phyloP scores from a whole-genome alignment of 495 filamentous ascomycete species.

The Talaromyces thailandensis region DNA sequence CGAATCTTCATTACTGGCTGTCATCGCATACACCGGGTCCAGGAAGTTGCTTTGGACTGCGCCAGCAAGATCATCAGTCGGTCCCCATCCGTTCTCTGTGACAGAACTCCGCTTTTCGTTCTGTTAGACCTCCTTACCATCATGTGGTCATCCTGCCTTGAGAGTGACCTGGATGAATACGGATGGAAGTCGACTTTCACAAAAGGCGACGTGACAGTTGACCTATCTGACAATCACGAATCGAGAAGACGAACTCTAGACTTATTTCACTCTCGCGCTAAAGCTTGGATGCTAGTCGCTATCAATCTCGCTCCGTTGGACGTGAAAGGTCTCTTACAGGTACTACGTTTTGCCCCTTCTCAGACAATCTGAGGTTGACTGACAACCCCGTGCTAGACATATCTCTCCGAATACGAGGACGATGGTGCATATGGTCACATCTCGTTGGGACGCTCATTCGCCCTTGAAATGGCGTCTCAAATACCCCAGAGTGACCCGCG shows the following conservation, averaged over 20 bases:
- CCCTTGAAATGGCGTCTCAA: slow-evolving; percentile 78
- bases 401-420: slow-evolving; percentile 87
- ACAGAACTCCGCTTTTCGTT: slow-evolving; percentile 81
- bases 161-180: slow-evolving; percentile 90
- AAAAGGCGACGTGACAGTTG: slow-evolving; percentile 67
- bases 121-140: slow-evolving; percentile 83
- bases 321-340: slow-evolving; percentile 82
- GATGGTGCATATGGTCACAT: slow-evolving; percentile 81
- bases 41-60: slow-evolving; percentile 69
- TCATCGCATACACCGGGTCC: slow-evolving; percentile 82
- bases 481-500: slow-evolving; percentile 86
- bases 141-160: slow-evolving; percentile 91
- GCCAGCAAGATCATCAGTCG: slow-evolving; percentile 76
- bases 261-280: slow-evolving; percentile 68
- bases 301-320: slow-evolving; percentile 87
- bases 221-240: slow-evolving; percentile 81
- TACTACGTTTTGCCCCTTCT: slow-evolving; percentile 9
- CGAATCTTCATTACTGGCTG: slow-evolving; percentile 80
- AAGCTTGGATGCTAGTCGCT: slow-evolving; percentile 65
- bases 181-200: slow-evolving; percentile 71
- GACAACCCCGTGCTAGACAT: slow-evolving; percentile 46
- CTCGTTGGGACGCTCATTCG: slow-evolving; percentile 90
- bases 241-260: slow-evolving; percentile 71
- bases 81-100: slow-evolving; percentile 84
- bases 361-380: not conserved